phyloP scores from a whole-genome alignment of 1,284 basidiomycete genomes.

The Trichosporon sp. region DNA sequence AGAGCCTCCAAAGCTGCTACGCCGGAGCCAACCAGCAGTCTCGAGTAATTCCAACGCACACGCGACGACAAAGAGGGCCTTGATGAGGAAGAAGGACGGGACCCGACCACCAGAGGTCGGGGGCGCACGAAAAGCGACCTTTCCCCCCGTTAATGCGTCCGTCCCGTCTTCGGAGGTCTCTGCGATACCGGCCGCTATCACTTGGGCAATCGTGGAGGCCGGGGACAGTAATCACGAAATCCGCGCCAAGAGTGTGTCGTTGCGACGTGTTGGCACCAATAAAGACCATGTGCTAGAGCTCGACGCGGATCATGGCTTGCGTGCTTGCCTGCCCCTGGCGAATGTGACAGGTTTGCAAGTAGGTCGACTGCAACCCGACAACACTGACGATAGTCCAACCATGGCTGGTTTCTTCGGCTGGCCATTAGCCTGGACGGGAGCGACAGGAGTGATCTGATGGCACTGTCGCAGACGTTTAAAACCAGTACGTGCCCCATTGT shows the following conservation, averaged over 20 bases:
- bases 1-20: background rate
- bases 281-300: background rate
- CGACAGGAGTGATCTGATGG: background rate
- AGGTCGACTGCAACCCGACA: background rate
- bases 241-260: background rate
- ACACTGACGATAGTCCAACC: background rate
- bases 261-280: background rate
- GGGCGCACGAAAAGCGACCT: background rate
- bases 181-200: background rate
- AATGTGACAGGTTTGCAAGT: background rate
- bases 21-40: background rate
- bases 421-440: background rate
- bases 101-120: background rate
- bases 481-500: background rate
- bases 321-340: background rate
- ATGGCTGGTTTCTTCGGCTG: background rate
- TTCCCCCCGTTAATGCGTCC: background rate
- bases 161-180: background rate
- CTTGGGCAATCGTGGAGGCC: background rate
- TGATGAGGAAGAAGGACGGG: background rate
- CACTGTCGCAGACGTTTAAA: background rate
- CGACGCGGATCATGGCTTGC: background rate
- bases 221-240: background rate
- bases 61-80: background rate
- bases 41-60: background rate